phyloP scores from a whole-genome alignment of 306 rosid genomes.

The Fragaria iinumae region DNA sequence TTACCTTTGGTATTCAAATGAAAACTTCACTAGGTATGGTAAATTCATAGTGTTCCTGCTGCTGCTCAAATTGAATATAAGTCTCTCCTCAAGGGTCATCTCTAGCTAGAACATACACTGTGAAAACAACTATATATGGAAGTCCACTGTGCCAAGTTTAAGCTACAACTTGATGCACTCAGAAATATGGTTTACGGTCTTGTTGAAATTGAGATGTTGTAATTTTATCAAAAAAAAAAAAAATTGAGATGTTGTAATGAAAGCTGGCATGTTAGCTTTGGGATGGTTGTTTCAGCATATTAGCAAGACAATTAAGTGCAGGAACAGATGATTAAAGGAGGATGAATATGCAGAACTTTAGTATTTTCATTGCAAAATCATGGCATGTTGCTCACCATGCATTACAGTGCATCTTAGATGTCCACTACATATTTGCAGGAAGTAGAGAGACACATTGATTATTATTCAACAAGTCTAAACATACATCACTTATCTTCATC shows the following conservation, averaged over 20 bases:
- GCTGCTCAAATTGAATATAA: neutral
- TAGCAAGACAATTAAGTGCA: neutral
- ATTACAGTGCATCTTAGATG: neutral
- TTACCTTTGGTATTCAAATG: neutral
- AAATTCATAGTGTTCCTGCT: neutral
- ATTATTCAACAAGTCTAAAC: neutral
- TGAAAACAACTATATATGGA: neutral
- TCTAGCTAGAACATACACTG: neutral
- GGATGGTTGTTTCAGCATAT: slow-evolving; percentile 1
- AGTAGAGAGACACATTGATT: neutral
- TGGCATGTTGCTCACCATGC: neutral
- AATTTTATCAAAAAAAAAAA: no score
- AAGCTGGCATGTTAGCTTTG: neutral
- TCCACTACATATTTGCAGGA: slow-evolving; percentile 3
- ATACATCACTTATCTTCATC: slow-evolving; percentile 28
- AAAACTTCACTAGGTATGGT: slow-evolving; percentile 1
- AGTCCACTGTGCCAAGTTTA: neutral
- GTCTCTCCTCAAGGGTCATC: neutral
- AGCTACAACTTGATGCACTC: neutral
- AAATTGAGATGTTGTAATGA: slow-evolving; percentile 8
- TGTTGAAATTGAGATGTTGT: neutral
- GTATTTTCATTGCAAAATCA: neutral
- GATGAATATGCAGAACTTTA: neutral
- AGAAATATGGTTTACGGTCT: neutral
- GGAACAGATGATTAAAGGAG: neutral